phyloP scores from a whole-genome alignment of 2,329 filamentous ascomycete species.

The Sordariomycetes sp. region DNA sequence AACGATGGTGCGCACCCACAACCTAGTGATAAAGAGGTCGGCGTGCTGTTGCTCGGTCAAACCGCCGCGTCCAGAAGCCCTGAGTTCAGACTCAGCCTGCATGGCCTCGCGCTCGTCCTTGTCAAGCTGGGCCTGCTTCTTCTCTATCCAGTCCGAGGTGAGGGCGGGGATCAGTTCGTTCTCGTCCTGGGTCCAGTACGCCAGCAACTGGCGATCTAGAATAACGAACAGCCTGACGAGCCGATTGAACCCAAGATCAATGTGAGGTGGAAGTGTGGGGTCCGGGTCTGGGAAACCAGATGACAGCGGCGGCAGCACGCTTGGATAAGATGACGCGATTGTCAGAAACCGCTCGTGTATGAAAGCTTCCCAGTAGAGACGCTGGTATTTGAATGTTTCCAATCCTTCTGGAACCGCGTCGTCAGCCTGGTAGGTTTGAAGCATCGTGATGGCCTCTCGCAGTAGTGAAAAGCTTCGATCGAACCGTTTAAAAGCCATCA shows the following conservation, averaged over 20 bases:
- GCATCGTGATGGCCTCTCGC: slow-evolving; percentile 36
- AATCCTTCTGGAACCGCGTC: background rate
- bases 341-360: slow-evolving; percentile 48
- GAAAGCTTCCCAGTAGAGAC: slow-evolving; percentile 46
- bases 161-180: slow-evolving; percentile 11
- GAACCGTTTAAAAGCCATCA: slow-evolving; percentile 36
- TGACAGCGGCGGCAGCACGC: slow-evolving; percentile 20
- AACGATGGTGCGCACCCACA: slow-evolving; percentile 30
- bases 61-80: slow-evolving; percentile 11
- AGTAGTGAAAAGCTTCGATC: slow-evolving; percentile 41
- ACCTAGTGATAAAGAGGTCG: slow-evolving; percentile 28
- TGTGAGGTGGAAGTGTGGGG: slow-evolving; percentile 19
- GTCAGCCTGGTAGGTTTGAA: slow-evolving; percentile 19
- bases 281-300: slow-evolving; percentile 21
- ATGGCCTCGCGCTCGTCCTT: slow-evolving; percentile 22
- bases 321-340: slow-evolving; percentile 36
- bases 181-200: slow-evolving; percentile 23
- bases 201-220: slow-evolving; percentile 25
- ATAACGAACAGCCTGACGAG: slow-evolving; percentile 26
- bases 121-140: slow-evolving; percentile 28
- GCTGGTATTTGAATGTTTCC: slow-evolving; percentile 18
- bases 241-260: slow-evolving; percentile 26
- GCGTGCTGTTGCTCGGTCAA: slow-evolving; percentile 28
- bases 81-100: slow-evolving; percentile 15
- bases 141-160: slow-evolving; percentile 27